Conservation (phyloP, 2,329 filamentous ascomycete genomes). For the Fusarium compactum region DNA sequence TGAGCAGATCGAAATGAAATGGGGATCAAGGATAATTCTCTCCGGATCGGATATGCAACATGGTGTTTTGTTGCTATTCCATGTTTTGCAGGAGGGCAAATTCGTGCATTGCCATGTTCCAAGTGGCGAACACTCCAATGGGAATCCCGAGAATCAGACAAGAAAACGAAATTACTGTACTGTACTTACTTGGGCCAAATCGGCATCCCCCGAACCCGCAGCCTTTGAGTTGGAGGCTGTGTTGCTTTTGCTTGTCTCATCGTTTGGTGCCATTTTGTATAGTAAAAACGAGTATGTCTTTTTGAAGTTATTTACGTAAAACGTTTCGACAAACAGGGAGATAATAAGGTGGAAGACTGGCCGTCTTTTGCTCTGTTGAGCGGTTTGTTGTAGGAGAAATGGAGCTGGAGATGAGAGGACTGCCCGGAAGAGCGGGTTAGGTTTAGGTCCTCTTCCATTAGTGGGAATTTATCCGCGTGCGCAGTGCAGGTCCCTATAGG, state of each 20-base stretch:
- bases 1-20: slow-evolving; percentile 1
- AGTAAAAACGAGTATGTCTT: neutral
- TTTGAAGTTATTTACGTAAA: neutral
- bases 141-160: neutral
- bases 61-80: slow-evolving; percentile 15
- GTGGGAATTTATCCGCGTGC: slow-evolving; percentile 5
- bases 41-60: neutral
- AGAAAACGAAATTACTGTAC: neutral
- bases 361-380: neutral
- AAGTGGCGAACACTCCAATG: neutral
- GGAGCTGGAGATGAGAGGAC: slow-evolving; percentile 8
- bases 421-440: neutral
- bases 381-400: slow-evolving; percentile 28
- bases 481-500: neutral
- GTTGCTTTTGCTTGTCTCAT: slow-evolving; percentile 25
- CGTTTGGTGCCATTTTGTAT: slow-evolving; percentile 28
- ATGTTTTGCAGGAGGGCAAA: slow-evolving; percentile 8
- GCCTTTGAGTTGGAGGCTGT: slow-evolving; percentile 22
- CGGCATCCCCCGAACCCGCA: slow-evolving; percentile 38
- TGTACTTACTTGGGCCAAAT: slow-evolving; percentile 45
- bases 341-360: neutral
- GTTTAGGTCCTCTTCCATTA: slow-evolving; percentile 1
- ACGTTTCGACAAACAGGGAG: neutral
- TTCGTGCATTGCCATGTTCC: neutral
- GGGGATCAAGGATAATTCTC: slow-evolving; percentile 2